A percentile compares a stretch with the other conserved stretches of the same genome.
phyloP scores from a whole-genome alignment of 176 grass and related monocot species.

The Melocanna baccifera region DNA sequence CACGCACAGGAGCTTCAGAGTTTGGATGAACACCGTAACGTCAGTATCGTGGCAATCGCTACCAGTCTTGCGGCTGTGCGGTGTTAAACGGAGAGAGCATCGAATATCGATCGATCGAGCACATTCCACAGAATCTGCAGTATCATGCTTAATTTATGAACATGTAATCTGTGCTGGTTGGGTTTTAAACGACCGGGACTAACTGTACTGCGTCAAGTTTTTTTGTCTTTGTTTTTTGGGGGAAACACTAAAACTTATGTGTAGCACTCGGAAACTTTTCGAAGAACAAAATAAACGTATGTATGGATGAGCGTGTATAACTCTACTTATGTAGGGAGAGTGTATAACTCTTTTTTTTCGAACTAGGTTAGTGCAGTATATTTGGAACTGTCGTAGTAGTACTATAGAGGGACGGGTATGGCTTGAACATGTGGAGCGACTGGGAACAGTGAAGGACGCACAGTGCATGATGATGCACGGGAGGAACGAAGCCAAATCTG shows the following conservation, averaged over 20 bases:
- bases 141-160: neutral
- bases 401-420: too few relatives aligned
- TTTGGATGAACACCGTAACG: neutral
- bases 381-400: neutral
- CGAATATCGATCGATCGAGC: neutral
- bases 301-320: neutral
- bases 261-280: neutral
- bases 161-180: neutral
- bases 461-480: neutral
- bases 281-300: neutral
- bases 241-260: neutral
- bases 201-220: too few relatives aligned
- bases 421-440: constrained; percentile 11
- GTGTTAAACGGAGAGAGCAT: neutral
- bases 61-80: neutral
- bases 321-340: neutral
- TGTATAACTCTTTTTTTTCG: neutral
- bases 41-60: constrained; percentile 1
- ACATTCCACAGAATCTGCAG: neutral
- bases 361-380: neutral
- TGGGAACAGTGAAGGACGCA: neutral
- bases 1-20: neutral
- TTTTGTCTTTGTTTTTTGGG: neutral
- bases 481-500: constrained; percentile 13
- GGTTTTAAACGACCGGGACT: neutral